A percentile compares a stretch with the other conserved stretches of the same genome.
These are phyloP conservation scores for Cryptococcus sp. DNA, from an alignment of 1,284 basidiomycete genomes.

Conservation along the genomic window DNA sequence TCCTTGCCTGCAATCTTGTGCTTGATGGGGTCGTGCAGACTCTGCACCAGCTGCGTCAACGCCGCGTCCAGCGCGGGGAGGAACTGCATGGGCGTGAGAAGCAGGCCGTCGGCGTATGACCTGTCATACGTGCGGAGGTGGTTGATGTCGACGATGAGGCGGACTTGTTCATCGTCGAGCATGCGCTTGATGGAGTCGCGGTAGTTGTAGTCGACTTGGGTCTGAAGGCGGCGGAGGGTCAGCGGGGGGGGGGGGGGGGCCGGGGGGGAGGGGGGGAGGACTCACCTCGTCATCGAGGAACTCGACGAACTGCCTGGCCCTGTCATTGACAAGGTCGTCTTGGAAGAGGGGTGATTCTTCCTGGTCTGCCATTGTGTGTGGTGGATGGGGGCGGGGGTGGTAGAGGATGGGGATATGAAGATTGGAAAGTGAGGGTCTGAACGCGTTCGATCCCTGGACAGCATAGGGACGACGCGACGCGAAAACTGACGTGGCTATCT, in stretches of 20 bases:
- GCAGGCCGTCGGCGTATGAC: conserved; percentile 62
- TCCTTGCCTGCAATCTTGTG: conserved; percentile 74
- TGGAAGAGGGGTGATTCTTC: conserved; percentile 42
- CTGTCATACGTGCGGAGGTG: conserved; percentile 92
- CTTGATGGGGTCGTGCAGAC: conserved; percentile 74
- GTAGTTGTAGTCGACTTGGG: conserved; percentile 63
- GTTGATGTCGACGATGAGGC: conserved; percentile 94
- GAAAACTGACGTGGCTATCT: conserved; percentile 15
- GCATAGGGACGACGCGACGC: conserved; percentile 16
- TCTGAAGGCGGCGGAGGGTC: conserved; percentile 16
- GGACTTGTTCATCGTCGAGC: conserved; percentile 77
- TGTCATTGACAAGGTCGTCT: conserved; percentile 71
- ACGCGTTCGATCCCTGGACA: conserved; percentile 3
- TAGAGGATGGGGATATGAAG: neutral
- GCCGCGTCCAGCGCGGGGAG: conserved; percentile 92
- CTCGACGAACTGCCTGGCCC: conserved; percentile 76
- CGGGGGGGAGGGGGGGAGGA: conserved; percentile 39
- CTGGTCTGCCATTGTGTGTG: conserved; percentile 39
- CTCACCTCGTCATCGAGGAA: conserved; percentile 78
- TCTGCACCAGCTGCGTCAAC: conserved; percentile 68
- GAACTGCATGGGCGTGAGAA: conserved; percentile 83
- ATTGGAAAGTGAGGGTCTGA: neutral
- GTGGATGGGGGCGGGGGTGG: neutral
- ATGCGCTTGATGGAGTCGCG: conserved; percentile 79
- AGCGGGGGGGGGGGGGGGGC: too few species aligned